phyloP scores from a whole-genome alignment of 768 basidiomycete genomes.

The Agrocybe praecox region DNA sequence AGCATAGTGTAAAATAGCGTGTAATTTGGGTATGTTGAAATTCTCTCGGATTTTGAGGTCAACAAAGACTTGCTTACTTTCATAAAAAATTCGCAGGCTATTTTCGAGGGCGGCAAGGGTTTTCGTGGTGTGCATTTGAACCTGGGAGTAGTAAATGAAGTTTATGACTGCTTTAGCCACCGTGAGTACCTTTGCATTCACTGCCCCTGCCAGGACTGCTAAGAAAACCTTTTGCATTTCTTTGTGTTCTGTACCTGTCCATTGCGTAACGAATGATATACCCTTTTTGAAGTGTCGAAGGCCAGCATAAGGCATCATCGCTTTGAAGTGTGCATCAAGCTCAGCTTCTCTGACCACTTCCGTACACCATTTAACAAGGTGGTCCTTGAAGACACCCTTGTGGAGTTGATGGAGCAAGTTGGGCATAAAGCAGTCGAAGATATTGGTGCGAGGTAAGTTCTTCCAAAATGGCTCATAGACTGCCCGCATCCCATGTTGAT shows the following conservation, averaged over 20 bases:
- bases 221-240: constrained; percentile 37
- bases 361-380: constrained; percentile 36
- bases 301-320: constrained; percentile 10
- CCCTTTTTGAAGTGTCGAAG: constrained; percentile 45
- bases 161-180: constrained; percentile 31
- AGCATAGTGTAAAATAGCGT: constrained; percentile 32
- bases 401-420: constrained; percentile 53
- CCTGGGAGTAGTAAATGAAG: constrained; percentile 37
- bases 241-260: constrained; percentile 46
- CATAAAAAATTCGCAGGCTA: constrained; percentile 29
- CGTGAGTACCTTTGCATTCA: constrained; percentile 15
- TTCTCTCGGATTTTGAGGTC: constrained; percentile 25
- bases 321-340: constrained; percentile 9
- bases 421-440: constrained; percentile 40
- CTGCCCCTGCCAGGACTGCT: constrained; percentile 27
- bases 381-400: constrained; percentile 51
- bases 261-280: constrained; percentile 39
- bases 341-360: constrained; percentile 13
- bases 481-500: constrained; percentile 10
- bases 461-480: constrained; percentile 39
- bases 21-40: constrained; percentile 43
- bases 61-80: constrained; percentile 30
- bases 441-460: constrained; percentile 39
- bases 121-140: constrained; percentile 25
- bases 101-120: constrained; percentile 24